Conservation (phyloP, 495 filamentous ascomycete species). For the Hypoxylon subgilvum region DNA sequence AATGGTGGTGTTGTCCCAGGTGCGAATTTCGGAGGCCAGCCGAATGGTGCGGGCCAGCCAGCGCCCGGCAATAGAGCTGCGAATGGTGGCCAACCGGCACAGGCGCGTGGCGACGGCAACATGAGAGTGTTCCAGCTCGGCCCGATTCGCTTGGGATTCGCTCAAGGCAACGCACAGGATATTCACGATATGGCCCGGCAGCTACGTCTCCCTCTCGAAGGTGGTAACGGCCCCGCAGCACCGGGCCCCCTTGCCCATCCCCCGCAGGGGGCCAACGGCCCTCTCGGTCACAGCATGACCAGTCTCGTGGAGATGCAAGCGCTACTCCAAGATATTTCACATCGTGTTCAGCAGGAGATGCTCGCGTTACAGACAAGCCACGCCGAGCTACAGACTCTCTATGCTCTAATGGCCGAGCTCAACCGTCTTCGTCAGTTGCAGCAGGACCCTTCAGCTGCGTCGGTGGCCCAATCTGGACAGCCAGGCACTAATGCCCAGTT, state of each 20-base stretch:
- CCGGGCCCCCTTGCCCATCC: slow-evolving; percentile 36
- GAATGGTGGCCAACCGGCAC: slow-evolving; percentile 37
- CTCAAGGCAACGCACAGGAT: slow-evolving; percentile 55
- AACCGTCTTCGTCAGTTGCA: slow-evolving; percentile 47
- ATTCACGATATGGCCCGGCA: slow-evolving; percentile 55
- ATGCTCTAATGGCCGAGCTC: slow-evolving; percentile 49
- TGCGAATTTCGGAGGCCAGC: slow-evolving; percentile 32
- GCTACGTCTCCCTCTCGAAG: slow-evolving; percentile 43
- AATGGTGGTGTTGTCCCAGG: slow-evolving; percentile 16
- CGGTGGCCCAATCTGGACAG: slow-evolving; percentile 34
- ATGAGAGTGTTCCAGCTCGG: slow-evolving; percentile 64
- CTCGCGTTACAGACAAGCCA: slow-evolving; percentile 38
- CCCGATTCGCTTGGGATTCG: slow-evolving; percentile 63
- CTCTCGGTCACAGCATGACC: slow-evolving; percentile 14
- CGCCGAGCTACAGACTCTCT: slow-evolving; percentile 67
- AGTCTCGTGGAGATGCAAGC: slow-evolving; percentile 52
- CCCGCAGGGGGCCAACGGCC: slow-evolving; percentile 23
- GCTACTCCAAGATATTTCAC: slow-evolving; percentile 68
- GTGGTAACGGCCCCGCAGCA: slow-evolving; percentile 22
- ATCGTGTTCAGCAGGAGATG: slow-evolving; percentile 68
- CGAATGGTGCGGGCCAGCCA: slow-evolving; percentile 35
- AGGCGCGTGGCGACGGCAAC: slow-evolving; percentile 33
- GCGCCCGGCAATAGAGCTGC: slow-evolving; percentile 38
- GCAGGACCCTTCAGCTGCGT: slow-evolving; percentile 12
- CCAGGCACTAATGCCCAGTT: slow-evolving; percentile 25